Base-by-base conservation (phyloP, 331 rosid species). In the Dryas integrifolia region DNA sequence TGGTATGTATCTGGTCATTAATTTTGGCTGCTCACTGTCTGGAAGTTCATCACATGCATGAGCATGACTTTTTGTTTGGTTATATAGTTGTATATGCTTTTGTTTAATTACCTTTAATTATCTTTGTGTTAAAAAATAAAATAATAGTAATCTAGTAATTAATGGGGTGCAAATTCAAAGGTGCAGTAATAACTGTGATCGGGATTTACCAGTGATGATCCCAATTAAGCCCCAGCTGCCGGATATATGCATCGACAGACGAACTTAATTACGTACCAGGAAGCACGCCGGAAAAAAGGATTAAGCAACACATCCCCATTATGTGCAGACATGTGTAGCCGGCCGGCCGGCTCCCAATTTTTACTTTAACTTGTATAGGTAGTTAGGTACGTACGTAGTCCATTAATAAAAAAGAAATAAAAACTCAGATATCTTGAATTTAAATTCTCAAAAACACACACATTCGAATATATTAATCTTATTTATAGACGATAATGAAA, bases 281-380 rank as follows among this genome's bases (percentile, higher is more conserved):
- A 82, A 78, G 74, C 76, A 78, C 80, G 86, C 81, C 86, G 46
- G 58, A 12, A 45, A 77, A 73, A 48, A 80, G 26, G 80, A 59
- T 9, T 11, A 68, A 40, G 68, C 68, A 68, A 45, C 62, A 67
- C 45, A 46, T 61, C 71, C 81, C 56, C 7, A 57, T 77, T 73
- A 70, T 73, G 74, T 65, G 64, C 67, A 30, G 35, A 30, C 35
- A 30, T 1, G 35, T 30, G 24, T 21, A 21, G 24, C 24, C 24
- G 3, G 35, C 35, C 35, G 35, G 35, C 35, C 35, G 3, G 2
- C 35, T 1, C 35, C 35, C 35, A 30, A 30, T 30, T 30, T 30
- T 30, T 30, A 30, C 35, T 30, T 30, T 30, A 30, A 30, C 35
- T 30, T 30, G 35, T 30, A 30, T 30, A 30, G 35, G 21, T 18